Evolutionary conservation across 345 rosid genomes (phyloP).

Genomic region (Linum lewisii): DNA sequence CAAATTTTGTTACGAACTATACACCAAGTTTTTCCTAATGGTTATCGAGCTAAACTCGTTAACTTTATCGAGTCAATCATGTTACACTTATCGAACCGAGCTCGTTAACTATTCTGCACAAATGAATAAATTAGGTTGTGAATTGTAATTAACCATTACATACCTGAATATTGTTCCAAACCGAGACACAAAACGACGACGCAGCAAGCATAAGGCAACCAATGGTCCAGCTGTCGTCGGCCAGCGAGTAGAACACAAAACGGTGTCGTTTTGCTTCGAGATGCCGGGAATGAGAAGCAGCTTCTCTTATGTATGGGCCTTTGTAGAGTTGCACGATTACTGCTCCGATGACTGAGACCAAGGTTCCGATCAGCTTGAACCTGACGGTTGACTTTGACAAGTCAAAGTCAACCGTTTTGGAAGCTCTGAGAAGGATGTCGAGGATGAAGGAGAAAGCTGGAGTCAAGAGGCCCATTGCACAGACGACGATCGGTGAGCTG

Average conservation of each 20-base stretch:
- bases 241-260: slow-evolving; percentile 42
- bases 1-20: no score
- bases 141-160: neutral
- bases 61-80: no score
- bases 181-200: slow-evolving; percentile 43
- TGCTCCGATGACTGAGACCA: slow-evolving; percentile 49
- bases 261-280: slow-evolving; percentile 26
- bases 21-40: no score
- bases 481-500: slow-evolving; percentile 76
- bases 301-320: slow-evolving; percentile 43
- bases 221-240: slow-evolving; percentile 51
- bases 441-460: slow-evolving; percentile 63
- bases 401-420: slow-evolving; percentile 31
- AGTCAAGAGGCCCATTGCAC: slow-evolving; percentile 63
- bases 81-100: no score
- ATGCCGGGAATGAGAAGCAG: slow-evolving; percentile 19
- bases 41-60: no score
- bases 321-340: slow-evolving; percentile 37
- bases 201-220: slow-evolving; percentile 65
- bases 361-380: slow-evolving; percentile 39
- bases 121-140: neutral
- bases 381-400: slow-evolving; percentile 40
- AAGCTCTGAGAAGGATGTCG: slow-evolving; percentile 45
- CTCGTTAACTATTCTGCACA: no score
- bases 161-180: slow-evolving; percentile 71